Percentiles rank a stretch among this genome's conserved stretches.
Evolutionary conservation across 2,329 filamentous ascomycete species (phyloP).

Genomic region (Phoma herbarum): DNA sequence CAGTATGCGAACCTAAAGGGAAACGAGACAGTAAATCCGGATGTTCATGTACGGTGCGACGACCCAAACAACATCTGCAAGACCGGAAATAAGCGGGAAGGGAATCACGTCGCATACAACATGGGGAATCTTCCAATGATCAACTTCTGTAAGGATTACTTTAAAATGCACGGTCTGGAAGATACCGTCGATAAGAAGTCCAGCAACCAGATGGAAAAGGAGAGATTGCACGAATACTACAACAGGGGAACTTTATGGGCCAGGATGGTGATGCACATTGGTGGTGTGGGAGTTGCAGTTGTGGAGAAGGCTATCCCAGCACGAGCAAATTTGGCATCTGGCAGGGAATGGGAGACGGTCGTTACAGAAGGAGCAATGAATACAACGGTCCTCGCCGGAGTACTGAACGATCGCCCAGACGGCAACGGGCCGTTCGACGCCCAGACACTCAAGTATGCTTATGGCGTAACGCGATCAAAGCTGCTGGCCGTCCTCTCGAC

Average conservation of each 20-base stretch:
- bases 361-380: constrained; percentile 40
- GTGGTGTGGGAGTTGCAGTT: constrained; percentile 39
- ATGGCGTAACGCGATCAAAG: constrained; percentile 46
- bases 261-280: constrained; percentile 48
- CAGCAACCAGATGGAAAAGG: constrained; percentile 33
- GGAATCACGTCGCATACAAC: constrained; percentile 45
- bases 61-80: constrained; percentile 43
- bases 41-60: constrained; percentile 48
- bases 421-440: constrained; percentile 28
- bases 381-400: constrained; percentile 45
- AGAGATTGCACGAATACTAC: constrained; percentile 43
- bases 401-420: constrained; percentile 39
- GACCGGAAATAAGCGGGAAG: constrained; percentile 39
- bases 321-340: constrained; percentile 26
- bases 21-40: constrained; percentile 34
- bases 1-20: constrained; percentile 41
- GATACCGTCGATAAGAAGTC: constrained; percentile 36
- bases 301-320: constrained; percentile 31
- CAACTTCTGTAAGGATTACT: constrained; percentile 46
- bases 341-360: constrained; percentile 33
- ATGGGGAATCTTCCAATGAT: constrained; percentile 49
- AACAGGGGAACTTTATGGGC: constrained; percentile 48
- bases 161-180: constrained; percentile 37
- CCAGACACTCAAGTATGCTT: constrained; percentile 44
- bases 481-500: constrained; percentile 42